These are phyloP conservation scores for Eucalyptus curtisii DNA, from an alignment of 345 rosid species.

Conservation along the genomic window DNA sequence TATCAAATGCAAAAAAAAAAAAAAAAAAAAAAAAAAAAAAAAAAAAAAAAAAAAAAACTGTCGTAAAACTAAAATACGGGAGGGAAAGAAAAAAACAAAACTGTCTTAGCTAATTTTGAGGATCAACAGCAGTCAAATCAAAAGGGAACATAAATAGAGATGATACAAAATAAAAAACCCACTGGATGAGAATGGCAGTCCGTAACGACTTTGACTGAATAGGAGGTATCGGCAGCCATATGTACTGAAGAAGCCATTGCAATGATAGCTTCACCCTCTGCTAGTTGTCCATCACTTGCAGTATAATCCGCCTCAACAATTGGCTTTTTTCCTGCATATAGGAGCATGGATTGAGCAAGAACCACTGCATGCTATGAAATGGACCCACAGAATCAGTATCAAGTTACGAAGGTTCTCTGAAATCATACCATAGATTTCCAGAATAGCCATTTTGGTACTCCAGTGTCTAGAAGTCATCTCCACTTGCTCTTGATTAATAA, in stretches of 20 bases:
- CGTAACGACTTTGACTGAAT: neutral
- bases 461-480: no score
- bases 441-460: no score
- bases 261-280: neutral
- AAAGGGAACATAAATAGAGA: neutral
- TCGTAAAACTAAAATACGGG: neutral
- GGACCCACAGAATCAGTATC: neutral
- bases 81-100: neutral
- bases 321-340: neutral
- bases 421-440: neutral
- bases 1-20: neutral
- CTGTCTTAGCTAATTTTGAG: neutral
- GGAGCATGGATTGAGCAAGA: neutral
- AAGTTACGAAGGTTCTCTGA: neutral
- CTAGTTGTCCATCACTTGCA: neutral
- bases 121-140: neutral
- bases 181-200: neutral
- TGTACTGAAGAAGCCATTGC: neutral
- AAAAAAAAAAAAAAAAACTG: neutral
- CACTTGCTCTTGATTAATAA: neutral
- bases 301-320: no score
- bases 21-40: no score
- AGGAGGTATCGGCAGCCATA: neutral
- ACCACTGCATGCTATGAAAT: neutral
- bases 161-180: neutral